These are phyloP conservation scores for Coelastrella sp. DNA, from an alignment of 139 green algal species.

Conservation along the genomic window DNA sequence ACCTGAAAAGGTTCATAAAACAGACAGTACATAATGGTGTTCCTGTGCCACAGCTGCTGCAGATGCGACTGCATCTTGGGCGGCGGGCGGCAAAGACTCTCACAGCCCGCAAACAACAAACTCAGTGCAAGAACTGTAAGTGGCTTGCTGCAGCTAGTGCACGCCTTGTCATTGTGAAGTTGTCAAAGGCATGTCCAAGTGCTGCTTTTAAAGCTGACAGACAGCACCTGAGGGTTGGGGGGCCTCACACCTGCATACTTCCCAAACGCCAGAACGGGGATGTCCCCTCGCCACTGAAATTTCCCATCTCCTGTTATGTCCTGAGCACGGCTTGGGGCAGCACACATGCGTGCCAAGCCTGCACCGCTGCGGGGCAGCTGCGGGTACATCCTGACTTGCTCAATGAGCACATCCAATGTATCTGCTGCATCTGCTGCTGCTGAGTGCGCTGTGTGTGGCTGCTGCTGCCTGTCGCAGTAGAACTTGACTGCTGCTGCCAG, in stretches of 20 bases:
- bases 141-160: too few relatives aligned
- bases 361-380: not conserved
- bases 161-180: too few relatives aligned
- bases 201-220: too few relatives aligned
- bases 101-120: too few relatives aligned
- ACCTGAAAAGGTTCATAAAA: slow-evolving; percentile 2
- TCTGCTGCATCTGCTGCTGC: slow-evolving; percentile 39
- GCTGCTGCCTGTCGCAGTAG: slow-evolving; percentile 36
- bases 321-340: not conserved
- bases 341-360: slow-evolving; percentile 6
- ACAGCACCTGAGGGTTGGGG: not conserved
- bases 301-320: slow-evolving; percentile 39
- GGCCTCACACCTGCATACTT: not conserved
- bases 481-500: slow-evolving; percentile 18
- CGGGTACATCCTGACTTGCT: slow-evolving; percentile 24
- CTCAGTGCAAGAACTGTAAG: too few relatives aligned
- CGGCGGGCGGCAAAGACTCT: too few relatives aligned
- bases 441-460: slow-evolving; percentile 19
- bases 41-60: too few relatives aligned
- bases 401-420: slow-evolving; percentile 29
- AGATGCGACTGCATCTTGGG: too few relatives aligned
- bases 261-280: slow-evolving; percentile 20
- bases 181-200: too few relatives aligned
- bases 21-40: not conserved
- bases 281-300: slow-evolving; percentile 34